phyloP scores from a whole-genome alignment of 139 green algal genomes.

The Chloropicon primus region DNA sequence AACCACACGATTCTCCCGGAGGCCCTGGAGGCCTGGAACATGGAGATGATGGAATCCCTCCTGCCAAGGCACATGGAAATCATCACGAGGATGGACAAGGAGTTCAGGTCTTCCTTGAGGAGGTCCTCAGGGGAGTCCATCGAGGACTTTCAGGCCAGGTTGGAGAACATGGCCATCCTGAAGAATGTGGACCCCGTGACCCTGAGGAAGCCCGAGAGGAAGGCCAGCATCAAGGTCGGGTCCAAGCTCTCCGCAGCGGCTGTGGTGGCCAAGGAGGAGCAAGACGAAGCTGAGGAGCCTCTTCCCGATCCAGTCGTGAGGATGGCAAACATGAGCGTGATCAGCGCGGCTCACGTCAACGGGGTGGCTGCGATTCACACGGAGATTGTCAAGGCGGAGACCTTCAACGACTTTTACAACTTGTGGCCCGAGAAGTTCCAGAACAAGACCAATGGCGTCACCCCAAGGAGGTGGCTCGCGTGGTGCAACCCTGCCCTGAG shows the following conservation, averaged over 20 bases:
- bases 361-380: slow-evolving; percentile 89
- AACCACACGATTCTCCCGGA: slow-evolving; percentile 99
- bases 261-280: not conserved
- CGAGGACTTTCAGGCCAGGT: not conserved
- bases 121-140: slow-evolving; percentile 1
- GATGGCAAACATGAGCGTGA: slow-evolving; percentile 93
- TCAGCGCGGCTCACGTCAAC: slow-evolving; percentile 76
- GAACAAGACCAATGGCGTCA: slow-evolving; percentile 99
- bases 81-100: slow-evolving; percentile 9
- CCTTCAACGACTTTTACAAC: slow-evolving; percentile 84
- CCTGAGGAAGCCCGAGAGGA: not conserved
- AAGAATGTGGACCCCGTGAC: slow-evolving; percentile 4
- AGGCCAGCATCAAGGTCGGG: not conserved
- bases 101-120: slow-evolving; percentile 4
- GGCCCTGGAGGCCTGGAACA: slow-evolving; percentile 76
- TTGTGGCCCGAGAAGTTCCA: slow-evolving; percentile 83
- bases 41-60: slow-evolving; percentile 28
- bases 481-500: slow-evolving; percentile 24
- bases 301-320: slow-evolving; percentile 9
- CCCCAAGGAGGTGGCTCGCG: slow-evolving; percentile 74
- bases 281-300: too few species aligned
- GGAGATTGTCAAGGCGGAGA: slow-evolving; percentile 86
- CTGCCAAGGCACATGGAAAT: slow-evolving; percentile 17
- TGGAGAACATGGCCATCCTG: slow-evolving; percentile 1
- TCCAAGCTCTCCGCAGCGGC: not conserved